phyloP scores from a whole-genome alignment of 1,284 basidiomycete genomes.

The Afroboletus lepidellus region DNA sequence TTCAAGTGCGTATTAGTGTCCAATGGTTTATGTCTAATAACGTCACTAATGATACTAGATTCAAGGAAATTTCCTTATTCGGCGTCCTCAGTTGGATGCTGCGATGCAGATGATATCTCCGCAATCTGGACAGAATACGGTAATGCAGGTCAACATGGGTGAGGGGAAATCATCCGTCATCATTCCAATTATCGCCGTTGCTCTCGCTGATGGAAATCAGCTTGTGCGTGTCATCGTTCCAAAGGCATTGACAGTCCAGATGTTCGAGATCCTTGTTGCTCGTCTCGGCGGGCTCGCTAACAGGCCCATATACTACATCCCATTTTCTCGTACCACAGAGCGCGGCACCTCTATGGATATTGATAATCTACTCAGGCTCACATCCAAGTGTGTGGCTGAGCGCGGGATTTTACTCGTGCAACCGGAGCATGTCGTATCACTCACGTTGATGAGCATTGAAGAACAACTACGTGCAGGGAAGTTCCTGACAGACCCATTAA shows the following conservation, averaged over 20 bases:
- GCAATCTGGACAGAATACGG: background rate
- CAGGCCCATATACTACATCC: background rate
- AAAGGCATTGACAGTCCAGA: background rate
- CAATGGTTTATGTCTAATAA: background rate
- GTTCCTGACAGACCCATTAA: background rate
- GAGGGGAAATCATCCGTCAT: background rate
- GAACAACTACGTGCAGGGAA: background rate
- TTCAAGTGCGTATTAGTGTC: background rate
- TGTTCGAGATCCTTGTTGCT: background rate
- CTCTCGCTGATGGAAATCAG: background rate
- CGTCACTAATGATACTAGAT: background rate
- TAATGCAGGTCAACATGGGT: background rate
- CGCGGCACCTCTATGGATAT: background rate
- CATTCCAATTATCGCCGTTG: background rate
- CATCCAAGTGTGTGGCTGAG: background rate
- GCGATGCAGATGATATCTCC: background rate
- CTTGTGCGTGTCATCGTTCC: background rate
- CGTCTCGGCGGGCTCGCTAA: background rate
- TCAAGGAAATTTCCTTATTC: background rate
- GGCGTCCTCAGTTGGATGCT: background rate
- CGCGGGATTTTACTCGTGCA: background rate
- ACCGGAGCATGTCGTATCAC: background rate
- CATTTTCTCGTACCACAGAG: background rate
- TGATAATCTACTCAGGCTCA: background rate
- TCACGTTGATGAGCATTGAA: background rate